Evolutionary conservation across 2,329 filamentous ascomycete genomes (phyloP), one percentile per base, ranked within the genome.

Genomic region (Colletotrichum destructivum): DNA sequence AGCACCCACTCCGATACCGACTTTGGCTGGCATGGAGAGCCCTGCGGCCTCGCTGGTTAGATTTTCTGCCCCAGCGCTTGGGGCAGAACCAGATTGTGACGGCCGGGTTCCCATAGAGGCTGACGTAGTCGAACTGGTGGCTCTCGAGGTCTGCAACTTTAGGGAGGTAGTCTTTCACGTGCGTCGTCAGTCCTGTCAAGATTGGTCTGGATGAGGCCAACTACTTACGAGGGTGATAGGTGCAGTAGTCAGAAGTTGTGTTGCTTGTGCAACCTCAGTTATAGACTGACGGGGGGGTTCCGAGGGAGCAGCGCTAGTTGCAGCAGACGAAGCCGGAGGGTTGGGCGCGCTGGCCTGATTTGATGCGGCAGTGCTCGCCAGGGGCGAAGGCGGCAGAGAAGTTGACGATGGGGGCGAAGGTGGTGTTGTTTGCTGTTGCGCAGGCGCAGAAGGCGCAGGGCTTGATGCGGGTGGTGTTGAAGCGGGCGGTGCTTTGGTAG

Each of bases 1-100:
- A 38, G 83, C 81, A 54, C 84, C 86, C 55, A 87, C 81, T 40
- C 84, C 86, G 67, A 89, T 86, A 11, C 88, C 88, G 54, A 84
- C 83, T 69, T 87, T 84, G 13, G 84, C 86, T 8, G 82, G 82
- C 3, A 81, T 78, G 4, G 83, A 82, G n/a, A 87, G 79, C 5
- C 81, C 83, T 18, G 69, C 66, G 35, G 74, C 49, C 18, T 62
- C 67, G 26, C 38, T 64, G 18, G 72, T 38, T 40, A 57, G 31
- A 46, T 60, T 61, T 6, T 40, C 46, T 31, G 62, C 21, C n/a
- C 47, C 61, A 13, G 47, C 49, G 21, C 54, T 47, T n/a, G 73
- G 59, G 15, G 56, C 40, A 5, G 72, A 59, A 9, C 54, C 51
- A 4, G 67, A 59, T 31, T 57, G 62, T 13, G 62, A 63, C 21